Evolutionary conservation across 495 filamentous ascomycete genomes (phyloP).

Genomic region (Astrocystis sublimbata): DNA sequence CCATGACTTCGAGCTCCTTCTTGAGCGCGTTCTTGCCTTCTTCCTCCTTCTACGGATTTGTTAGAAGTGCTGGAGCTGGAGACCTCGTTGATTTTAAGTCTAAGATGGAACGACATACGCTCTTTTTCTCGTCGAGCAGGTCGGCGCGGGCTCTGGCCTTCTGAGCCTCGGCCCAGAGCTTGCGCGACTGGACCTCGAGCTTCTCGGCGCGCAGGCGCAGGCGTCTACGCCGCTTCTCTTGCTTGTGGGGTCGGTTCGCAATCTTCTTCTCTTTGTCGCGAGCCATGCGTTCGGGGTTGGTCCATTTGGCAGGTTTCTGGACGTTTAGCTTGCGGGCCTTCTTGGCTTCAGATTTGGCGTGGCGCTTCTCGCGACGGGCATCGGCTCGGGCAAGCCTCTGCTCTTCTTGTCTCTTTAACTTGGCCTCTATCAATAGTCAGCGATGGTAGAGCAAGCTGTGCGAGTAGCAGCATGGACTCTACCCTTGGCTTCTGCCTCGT

Average conservation of each 20-base stretch:
- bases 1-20: slow-evolving; percentile 21
- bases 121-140: slow-evolving; percentile 20
- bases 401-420: slow-evolving; percentile 26
- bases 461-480: background rate
- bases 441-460: background rate
- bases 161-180: slow-evolving; percentile 27
- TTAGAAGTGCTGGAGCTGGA: slow-evolving; percentile 4
- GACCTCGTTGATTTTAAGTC: background rate
- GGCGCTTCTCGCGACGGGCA: slow-evolving; percentile 32
- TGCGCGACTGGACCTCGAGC: slow-evolving; percentile 24
- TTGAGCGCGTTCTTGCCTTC: slow-evolving; percentile 25
- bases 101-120: slow-evolving; percentile 4
- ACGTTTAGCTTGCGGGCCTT: slow-evolving; percentile 33
- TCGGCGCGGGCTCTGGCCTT: slow-evolving; percentile 25
- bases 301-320: slow-evolving; percentile 30
- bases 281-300: slow-evolving; percentile 25
- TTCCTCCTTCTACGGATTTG: slow-evolving; percentile 22
- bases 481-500: slow-evolving; percentile 31
- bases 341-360: slow-evolving; percentile 36
- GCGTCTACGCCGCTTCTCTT: slow-evolving; percentile 35
- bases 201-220: slow-evolving; percentile 28
- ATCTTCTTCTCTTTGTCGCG: slow-evolving; percentile 30
- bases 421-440: slow-evolving; percentile 26
- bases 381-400: slow-evolving; percentile 28
- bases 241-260: slow-evolving; percentile 23